A percentile compares a stretch with the other conserved stretches of the same genome.
phyloP scores from a whole-genome alignment of 2,329 filamentous ascomycete genomes.

The Shiraia sp. region DNA sequence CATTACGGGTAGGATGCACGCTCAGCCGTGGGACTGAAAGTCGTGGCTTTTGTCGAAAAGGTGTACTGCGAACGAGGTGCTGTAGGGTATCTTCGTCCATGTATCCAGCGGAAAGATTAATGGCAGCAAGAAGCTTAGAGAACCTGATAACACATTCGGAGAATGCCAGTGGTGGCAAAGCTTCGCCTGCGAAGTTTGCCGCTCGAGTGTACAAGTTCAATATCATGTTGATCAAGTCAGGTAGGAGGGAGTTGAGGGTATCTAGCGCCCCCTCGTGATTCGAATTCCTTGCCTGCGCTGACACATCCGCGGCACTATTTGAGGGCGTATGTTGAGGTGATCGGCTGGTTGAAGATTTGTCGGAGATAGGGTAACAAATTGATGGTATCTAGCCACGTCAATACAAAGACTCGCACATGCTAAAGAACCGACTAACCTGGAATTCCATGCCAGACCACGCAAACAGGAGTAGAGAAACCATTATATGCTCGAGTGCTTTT shows the following conservation, averaged over 20 bases:
- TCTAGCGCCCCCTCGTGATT: constrained; percentile 46
- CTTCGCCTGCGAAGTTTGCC: constrained; percentile 65
- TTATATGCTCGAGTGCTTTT: constrained; percentile 86
- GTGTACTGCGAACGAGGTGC: constrained; percentile 46
- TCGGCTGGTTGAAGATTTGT: constrained; percentile 52
- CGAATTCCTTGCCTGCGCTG: constrained; percentile 50
- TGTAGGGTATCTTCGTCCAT: constrained; percentile 63
- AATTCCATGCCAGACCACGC: constrained; percentile 86
- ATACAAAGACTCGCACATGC: background rate
- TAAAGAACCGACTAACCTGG: constrained; percentile 57
- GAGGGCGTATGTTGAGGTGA: constrained; percentile 47
- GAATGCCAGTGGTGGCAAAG: constrained; percentile 69
- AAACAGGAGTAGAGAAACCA: constrained; percentile 80
- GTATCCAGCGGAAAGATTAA: constrained; percentile 68
- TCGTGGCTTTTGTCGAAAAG: constrained; percentile 49
- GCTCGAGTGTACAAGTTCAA: constrained; percentile 73
- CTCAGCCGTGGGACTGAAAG: constrained; percentile 39
- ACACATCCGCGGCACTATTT: constrained; percentile 44
- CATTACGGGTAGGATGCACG: constrained; percentile 41
- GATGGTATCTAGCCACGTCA: constrained; percentile 53
- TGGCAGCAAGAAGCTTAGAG: constrained; percentile 68
- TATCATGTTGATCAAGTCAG: constrained; percentile 76
- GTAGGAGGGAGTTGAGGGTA: constrained; percentile 62
- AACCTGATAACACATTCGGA: constrained; percentile 76
- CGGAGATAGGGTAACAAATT: constrained; percentile 56